Evolutionary conservation across 139 green algal genomes (phyloP), one percentile per base, ranked within the genome.

Genomic region (Spirogloea muscicola): DNA sequence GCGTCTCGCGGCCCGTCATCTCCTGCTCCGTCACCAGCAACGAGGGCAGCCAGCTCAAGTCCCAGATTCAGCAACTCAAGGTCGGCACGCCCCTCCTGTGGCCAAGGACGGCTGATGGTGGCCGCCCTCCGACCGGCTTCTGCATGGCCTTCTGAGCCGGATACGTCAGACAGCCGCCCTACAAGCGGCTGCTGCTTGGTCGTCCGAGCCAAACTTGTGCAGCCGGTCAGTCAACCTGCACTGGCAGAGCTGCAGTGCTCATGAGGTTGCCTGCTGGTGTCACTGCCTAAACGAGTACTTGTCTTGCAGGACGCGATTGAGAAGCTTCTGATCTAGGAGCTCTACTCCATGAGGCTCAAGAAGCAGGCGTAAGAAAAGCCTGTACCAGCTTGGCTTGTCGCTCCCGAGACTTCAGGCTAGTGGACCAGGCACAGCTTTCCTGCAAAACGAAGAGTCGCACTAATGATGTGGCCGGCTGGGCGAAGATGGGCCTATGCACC

Each of bases 41-140:
- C 82, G 94, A 99, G 79, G 94, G 91, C 75, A 95, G 88, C 74
- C 92, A 96, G 88, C 89, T 99, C 36, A 96, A 97, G 84, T 85
- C 58, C 31, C 94, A 98, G 80, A 97, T 99, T 63, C 87, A 95
- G 79, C 85, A 88, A 52, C 84, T 98, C 10, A 97, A 96, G 88
- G 75, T 82, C n/a, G n/a, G n/a, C n/a, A n/a, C n/a, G 27, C 3
- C 3, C n/a, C n/a, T n/a, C n/a, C 9, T 60, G 16, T 39, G 31
- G 7, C 37, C 42, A 31, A 51, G 29, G 29, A 55, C 6, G 39
- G 36, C 37, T 7, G 36, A 64, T 51, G 6, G 36, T 57, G 7
- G 7, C 46, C n/a, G n/a, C n/a, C n/a, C n/a, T n/a, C n/a, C n/a
- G n/a, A n/a, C n/a, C n/a, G n/a, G n/a, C n/a, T n/a, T n/a, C n/a